Evolutionary conservation across 2,329 filamentous ascomycete genomes (phyloP), one percentile per base, ranked within the genome.

Genomic region (Lecanicillium sp.): DNA sequence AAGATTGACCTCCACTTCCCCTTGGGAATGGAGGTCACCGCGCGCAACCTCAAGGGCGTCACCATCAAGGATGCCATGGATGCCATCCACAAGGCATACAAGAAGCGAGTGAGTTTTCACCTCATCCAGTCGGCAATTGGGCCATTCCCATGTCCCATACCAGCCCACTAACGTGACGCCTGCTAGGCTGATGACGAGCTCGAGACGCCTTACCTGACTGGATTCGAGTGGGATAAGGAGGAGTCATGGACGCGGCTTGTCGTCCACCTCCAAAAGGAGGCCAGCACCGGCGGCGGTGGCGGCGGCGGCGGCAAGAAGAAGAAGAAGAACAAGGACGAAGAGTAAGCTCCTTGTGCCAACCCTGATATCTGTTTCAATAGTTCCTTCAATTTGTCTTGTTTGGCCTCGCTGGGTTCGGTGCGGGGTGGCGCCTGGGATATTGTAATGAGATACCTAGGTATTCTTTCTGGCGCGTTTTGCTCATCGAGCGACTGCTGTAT

Each of bases 51-150:
- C 53, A 90, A 89, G 65, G 90, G 90, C 41, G 88, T 97, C 50
- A 97, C 90, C 41, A 90, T 97, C 73, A 96, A 96, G 72, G 90
- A 97, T 64, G 88, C 88, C 42, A 61, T 95, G 61, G 89, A 96
- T 62, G 90, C 87, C 55, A 96, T 97, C 66, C 74, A 95, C 74
- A 96, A 95, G 73, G 78, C 85, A 52, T 94, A 87, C 74, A 94
- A 94, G 77, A 96, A 96, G 79, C 84, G 89, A 77, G 90, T 89
- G 65, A 52, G 79, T 62, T 32, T 12, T 34, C 12, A 13, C 19
- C 19, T 25, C 6, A 34, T 29, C 17, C 29, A 31, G 10, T 8
- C n/a, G 10, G 3, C 8, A 9, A 2, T 13, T 17, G 18, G 19
- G 39, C 39, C 7, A 19, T 17, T 18, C 31, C 14, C 29, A 34